phyloP scores from a whole-genome alignment of 1,284 basidiomycete genomes.

The Melampsora larici-populina region DNA sequence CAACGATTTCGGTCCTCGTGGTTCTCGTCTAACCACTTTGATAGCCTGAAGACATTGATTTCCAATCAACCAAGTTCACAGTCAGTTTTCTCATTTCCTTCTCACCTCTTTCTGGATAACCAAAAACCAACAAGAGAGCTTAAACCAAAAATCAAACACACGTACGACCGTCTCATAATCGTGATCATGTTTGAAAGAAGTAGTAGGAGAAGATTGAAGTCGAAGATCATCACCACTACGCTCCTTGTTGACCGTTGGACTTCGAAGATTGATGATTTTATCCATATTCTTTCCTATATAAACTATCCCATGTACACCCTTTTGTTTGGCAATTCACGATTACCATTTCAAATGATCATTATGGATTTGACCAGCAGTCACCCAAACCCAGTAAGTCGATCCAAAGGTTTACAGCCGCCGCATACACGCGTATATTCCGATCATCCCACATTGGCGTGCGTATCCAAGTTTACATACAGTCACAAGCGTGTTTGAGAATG shows the following conservation, averaged over 20 bases:
- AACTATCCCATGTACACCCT: slow-evolving; percentile 43
- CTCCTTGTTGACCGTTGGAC: background rate
- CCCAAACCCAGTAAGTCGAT: too few species aligned
- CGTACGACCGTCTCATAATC: slow-evolving; percentile 43
- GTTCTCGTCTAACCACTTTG: slow-evolving; percentile 42
- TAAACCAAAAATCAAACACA: background rate
- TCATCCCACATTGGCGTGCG: too few species aligned
- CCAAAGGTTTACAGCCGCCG: too few species aligned
- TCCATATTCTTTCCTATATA: slow-evolving; percentile 44
- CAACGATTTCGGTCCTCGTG: slow-evolving; percentile 39
- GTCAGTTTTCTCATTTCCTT: background rate
- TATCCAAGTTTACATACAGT: too few species aligned
- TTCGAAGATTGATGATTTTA: slow-evolving; percentile 27
- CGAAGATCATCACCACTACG: too few species aligned
- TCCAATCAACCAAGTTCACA: background rate
- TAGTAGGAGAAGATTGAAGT: background rate
- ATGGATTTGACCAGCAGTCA: too few species aligned
- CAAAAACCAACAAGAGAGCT: background rate
- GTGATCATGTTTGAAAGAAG: slow-evolving; percentile 11
- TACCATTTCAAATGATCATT: background rate
- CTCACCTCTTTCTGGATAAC: too few species aligned
- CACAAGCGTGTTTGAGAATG: too few species aligned
- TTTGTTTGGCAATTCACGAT: background rate
- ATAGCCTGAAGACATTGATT: slow-evolving; percentile 20
- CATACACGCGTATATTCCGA: too few species aligned